phyloP scores from a whole-genome alignment of 2,329 filamentous ascomycete species.

The Venturia pyrina region DNA sequence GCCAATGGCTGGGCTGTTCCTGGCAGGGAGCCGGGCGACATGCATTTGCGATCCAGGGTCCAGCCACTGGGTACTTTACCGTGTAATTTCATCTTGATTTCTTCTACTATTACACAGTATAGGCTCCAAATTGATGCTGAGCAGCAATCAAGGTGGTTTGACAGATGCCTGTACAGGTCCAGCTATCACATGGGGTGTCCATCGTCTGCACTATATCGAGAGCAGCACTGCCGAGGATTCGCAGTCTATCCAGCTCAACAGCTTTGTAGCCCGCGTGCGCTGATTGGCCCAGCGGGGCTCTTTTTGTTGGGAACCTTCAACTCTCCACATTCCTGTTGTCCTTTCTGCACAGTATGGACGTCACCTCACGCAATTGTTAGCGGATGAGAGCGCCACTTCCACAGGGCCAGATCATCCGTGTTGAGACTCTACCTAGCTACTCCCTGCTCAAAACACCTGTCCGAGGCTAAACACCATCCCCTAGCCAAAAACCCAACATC shows the following conservation, averaged over 20 bases:
- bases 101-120: too few relatives aligned
- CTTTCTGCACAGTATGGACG: background rate
- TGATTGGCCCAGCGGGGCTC: background rate
- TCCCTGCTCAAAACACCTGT: constrained; percentile 21
- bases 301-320: background rate
- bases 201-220: background rate
- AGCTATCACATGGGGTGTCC: background rate
- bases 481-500: background rate
- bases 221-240: background rate
- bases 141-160: background rate
- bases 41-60: background rate
- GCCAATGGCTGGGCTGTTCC: background rate
- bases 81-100: background rate
- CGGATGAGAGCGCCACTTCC: background rate
- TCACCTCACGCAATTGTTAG: background rate
- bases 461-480: constrained; percentile 24
- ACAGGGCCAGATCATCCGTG: background rate
- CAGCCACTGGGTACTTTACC: too few relatives aligned
- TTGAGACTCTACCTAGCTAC: background rate
- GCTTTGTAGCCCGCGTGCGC: background rate
- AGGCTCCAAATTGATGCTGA: background rate
- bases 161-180: background rate
- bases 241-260: background rate
- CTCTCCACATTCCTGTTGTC: background rate
- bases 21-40: background rate